Base-by-base conservation (phyloP, 208 protist species). In the Wallacemonas rigidus region DNA sequence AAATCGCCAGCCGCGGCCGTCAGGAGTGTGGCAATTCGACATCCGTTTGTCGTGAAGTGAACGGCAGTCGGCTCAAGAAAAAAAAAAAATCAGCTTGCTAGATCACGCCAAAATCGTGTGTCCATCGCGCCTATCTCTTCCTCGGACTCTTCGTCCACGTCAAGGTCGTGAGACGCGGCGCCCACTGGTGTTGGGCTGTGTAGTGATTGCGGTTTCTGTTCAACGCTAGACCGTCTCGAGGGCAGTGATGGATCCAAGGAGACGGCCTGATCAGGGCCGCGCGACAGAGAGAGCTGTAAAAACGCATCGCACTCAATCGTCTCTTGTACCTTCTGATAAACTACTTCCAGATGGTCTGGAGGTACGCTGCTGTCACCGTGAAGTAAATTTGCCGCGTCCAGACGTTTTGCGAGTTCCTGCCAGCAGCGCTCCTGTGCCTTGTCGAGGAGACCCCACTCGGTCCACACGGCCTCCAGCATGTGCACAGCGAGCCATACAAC, bases 401-500 rank as follows among this genome's bases (percentile, higher is more conserved):
- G 12, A 50, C 45, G 12, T 12, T 50, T 6, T 12, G 45, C 45
- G 8, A 65, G 5, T 12, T 41, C 41, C 7, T 51, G 41, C 60
- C 60, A 65, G n/a, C 15, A 4, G 5, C 11, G 3, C n/a, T 65
- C n/a, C 65, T 80, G 73, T 8, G 6, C 50, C 2, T 7, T 43
- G 67, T 86, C 81, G 50, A 86, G 61, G 9, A 74, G 38, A 0
- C 69, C 73, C 81, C 81, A 86, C 3, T 71, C 67, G 45, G 58
- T 47, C 71, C 75, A 86, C 36, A 86, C 72, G 2, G 77, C 63
- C 11, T 69, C 69, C 11, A 80, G 45, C 2, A 87, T 43, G 36
- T 53, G 38, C 14, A 53, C 57, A 2, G 56, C 54, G 8, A 65
- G 12, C 55, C 57, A 65, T 14, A 68, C 11, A 71, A 39, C 39